Conservation (phyloP, 2,329 filamentous ascomycete genomes). For the Lasiodiplodia theobromae region DNA sequence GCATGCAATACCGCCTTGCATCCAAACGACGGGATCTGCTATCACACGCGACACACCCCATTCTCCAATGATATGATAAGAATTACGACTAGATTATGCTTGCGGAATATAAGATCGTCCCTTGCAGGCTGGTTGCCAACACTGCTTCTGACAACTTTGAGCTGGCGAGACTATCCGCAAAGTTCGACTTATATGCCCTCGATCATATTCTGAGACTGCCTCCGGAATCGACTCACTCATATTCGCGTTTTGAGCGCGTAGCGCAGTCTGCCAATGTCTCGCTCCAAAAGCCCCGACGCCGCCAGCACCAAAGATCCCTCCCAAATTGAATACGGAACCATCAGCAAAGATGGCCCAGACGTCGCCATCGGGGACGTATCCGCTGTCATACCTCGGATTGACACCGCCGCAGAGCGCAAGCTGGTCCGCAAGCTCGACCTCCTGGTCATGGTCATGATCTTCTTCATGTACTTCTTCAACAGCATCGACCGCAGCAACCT, state of each 20-base stretch:
- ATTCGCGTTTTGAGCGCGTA: too few relatives aligned
- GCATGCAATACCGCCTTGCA: neutral
- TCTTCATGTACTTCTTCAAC: constrained; percentile 29
- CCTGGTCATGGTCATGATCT: constrained; percentile 25
- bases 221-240: neutral
- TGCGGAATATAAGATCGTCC: neutral
- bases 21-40: neutral
- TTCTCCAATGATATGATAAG: constrained; percentile 24
- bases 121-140: neutral
- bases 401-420: constrained; percentile 10
- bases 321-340: neutral
- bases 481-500: constrained; percentile 41
- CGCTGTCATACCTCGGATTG: neutral
- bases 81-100: neutral
- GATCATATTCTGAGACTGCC: neutral
- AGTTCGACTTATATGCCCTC: neutral
- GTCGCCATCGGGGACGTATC: neutral
- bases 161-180: neutral
- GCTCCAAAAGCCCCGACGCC: neutral
- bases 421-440: constrained; percentile 24
- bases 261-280: neutral
- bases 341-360: neutral
- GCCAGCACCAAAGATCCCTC: constrained; percentile 12
- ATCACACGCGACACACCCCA: neutral
- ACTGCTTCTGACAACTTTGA: neutral